phyloP scores from a whole-genome alignment of 495 filamentous ascomycete species.

The Aspergillus cavernicola region DNA sequence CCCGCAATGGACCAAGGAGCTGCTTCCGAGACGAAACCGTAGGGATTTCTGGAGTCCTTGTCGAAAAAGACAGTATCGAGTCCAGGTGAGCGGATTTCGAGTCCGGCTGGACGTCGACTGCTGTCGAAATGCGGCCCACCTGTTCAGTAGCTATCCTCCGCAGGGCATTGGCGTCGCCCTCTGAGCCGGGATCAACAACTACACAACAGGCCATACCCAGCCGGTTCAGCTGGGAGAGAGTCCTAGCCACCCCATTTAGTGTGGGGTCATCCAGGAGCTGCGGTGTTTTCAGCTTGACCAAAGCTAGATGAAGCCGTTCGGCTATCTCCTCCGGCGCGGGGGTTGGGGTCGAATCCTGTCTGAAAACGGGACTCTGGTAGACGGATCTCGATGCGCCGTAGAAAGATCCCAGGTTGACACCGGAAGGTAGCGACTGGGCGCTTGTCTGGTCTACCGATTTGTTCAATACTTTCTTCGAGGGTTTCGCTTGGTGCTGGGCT shows the following conservation, averaged over 20 bases:
- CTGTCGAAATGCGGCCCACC: conserved; percentile 66
- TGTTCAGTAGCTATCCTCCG: conserved; percentile 54
- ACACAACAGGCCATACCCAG: conserved; percentile 79
- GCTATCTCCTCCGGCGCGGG: conserved; percentile 26
- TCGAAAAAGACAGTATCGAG: conserved; percentile 52
- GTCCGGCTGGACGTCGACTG: conserved; percentile 63
- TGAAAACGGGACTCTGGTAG: conserved; percentile 60
- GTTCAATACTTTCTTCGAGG: conserved; percentile 16
- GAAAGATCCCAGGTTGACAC: conserved; percentile 61
- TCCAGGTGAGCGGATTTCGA: conserved; percentile 67
- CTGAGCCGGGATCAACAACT: conserved; percentile 66
- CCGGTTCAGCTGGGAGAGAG: conserved; percentile 73
- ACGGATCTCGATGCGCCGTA: conserved; percentile 58
- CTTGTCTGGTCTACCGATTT: conserved; percentile 18
- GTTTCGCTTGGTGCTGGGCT: conserved; percentile 31
- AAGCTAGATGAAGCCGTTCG: conserved; percentile 66
- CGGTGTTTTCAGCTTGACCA: conserved; percentile 78
- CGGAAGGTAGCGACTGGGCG: conserved; percentile 29
- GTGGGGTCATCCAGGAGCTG: conserved; percentile 63
- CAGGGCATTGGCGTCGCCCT: conserved; percentile 29
- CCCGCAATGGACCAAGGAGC: conserved; percentile 64
- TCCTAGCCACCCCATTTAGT: conserved; percentile 73
- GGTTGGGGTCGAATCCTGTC: conserved; percentile 42
- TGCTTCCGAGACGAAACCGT: conserved; percentile 55
- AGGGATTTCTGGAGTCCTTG: conserved; percentile 22